Conservation (phyloP, 1,284 basidiomycete genomes). For the Trichosporon sp. region DNA sequence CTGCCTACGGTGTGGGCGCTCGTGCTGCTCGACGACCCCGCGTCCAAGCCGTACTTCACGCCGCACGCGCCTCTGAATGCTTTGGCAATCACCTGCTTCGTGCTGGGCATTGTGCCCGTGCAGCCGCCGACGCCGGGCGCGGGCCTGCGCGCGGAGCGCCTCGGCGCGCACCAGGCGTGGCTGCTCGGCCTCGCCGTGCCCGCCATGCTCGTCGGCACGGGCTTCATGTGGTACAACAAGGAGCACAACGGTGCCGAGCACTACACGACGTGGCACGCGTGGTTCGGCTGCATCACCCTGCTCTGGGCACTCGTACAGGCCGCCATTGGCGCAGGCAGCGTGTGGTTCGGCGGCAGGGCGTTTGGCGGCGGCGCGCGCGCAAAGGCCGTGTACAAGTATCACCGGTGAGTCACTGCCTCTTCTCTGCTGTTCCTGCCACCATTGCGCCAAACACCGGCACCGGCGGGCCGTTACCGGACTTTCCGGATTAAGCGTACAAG, state of each 20-base stretch:
- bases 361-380: slow-evolving; percentile 37
- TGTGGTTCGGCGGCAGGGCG: slow-evolving; percentile 28
- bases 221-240: slow-evolving; percentile 48
- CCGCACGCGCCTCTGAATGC: slow-evolving; percentile 44
- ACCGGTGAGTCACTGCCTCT: slow-evolving; percentile 33
- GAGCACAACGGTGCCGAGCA: slow-evolving; percentile 36
- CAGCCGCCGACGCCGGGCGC: slow-evolving; percentile 39
- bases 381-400: slow-evolving; percentile 46
- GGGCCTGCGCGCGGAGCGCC: slow-evolving; percentile 21
- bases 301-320: slow-evolving; percentile 41
- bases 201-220: slow-evolving; percentile 34
- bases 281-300: slow-evolving; percentile 32
- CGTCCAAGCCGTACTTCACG: slow-evolving; percentile 39
- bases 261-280: slow-evolving; percentile 44
- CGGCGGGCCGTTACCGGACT: too few species aligned
- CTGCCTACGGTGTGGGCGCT: slow-evolving; percentile 35
- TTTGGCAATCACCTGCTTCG: slow-evolving; percentile 37
- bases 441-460: too few species aligned
- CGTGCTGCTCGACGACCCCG: slow-evolving; percentile 25
- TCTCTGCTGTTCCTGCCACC: background rate
- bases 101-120: slow-evolving; percentile 38
- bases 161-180: slow-evolving; percentile 40
- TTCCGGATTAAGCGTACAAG: too few species aligned
- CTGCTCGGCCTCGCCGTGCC: slow-evolving; percentile 37
- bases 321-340: slow-evolving; percentile 31